Percentiles rank a stretch among this genome's conserved stretches.
phyloP scores from a whole-genome alignment of 2,329 filamentous ascomycete genomes.

The Botrytis hyacinthi region DNA sequence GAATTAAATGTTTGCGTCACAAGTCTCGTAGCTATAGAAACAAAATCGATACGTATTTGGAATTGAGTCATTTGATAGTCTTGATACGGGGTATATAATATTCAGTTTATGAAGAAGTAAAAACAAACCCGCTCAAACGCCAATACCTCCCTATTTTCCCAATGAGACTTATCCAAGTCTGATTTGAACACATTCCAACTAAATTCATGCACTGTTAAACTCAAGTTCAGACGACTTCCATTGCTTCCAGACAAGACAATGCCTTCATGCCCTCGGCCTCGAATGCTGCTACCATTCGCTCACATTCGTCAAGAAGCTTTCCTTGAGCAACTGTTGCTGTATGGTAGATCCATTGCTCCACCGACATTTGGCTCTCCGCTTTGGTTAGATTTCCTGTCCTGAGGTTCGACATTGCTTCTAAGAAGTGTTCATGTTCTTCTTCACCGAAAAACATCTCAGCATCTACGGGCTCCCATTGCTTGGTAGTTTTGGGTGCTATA shows the following conservation, averaged over 20 bases:
- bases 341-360: slow-evolving; percentile 87
- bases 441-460: slow-evolving; percentile 66
- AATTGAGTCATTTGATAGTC: not conserved
- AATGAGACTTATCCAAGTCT: not conserved
- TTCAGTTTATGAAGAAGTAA: not conserved
- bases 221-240: slow-evolving; percentile 8
- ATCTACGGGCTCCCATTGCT: slow-evolving; percentile 71
- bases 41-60: not conserved
- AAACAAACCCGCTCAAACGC: not conserved
- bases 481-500: slow-evolving; percentile 54
- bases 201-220: not conserved
- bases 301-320: slow-evolving; percentile 75
- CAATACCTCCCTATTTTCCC: not conserved
- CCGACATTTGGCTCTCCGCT: slow-evolving; percentile 83
- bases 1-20: not conserved
- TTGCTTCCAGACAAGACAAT: slow-evolving; percentile 66
- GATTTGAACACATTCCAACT: not conserved
- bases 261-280: slow-evolving; percentile 80
- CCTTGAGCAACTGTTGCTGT: slow-evolving; percentile 80
- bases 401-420: slow-evolving; percentile 47
- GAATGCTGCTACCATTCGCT: slow-evolving; percentile 77
- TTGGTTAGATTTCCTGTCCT: slow-evolving; percentile 62
- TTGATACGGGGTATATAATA: slow-evolving; percentile 1
- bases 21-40: not conserved
- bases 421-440: slow-evolving; percentile 34